These are phyloP conservation scores for Pseudoscleropodium purum DNA, from an alignment of 225 moss, liverwort and hornwort species.

Conservation along the genomic window DNA sequence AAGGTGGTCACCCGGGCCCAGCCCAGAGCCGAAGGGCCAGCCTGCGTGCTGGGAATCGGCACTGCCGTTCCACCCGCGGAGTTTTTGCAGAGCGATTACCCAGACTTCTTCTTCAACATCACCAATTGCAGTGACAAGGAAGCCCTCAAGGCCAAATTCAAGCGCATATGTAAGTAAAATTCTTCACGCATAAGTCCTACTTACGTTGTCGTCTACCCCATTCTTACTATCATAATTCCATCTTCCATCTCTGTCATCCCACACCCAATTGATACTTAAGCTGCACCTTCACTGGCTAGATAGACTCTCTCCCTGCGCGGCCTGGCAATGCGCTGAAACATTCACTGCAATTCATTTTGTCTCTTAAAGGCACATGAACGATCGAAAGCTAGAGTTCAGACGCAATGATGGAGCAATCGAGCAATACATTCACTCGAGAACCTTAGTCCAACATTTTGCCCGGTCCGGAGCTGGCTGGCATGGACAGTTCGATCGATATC, in stretches of 20 bases:
- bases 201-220: not conserved
- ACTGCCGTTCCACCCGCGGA: not conserved
- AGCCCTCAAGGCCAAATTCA: not conserved
- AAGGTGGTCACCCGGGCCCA: not conserved
- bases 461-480: not conserved
- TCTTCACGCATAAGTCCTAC: not conserved
- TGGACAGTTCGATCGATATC: not conserved
- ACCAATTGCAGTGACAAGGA: not conserved
- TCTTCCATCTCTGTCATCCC: not conserved
- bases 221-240: not conserved
- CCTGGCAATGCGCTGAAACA: too few relatives aligned
- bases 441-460: not conserved
- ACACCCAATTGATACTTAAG: not conserved
- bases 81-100: not conserved
- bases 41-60: not conserved
- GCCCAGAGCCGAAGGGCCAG: too few relatives aligned
- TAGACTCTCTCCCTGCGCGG: not conserved
- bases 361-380: not conserved
- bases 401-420: not conserved
- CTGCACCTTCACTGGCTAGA: not conserved
- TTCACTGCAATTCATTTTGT: not conserved
- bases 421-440: not conserved
- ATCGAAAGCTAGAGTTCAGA: not conserved
- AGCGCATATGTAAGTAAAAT: not conserved
- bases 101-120: not conserved